These are phyloP conservation scores for Hirschioporus abietinus DNA, from an alignment of 768 basidiomycete species.

Conservation along the genomic window DNA sequence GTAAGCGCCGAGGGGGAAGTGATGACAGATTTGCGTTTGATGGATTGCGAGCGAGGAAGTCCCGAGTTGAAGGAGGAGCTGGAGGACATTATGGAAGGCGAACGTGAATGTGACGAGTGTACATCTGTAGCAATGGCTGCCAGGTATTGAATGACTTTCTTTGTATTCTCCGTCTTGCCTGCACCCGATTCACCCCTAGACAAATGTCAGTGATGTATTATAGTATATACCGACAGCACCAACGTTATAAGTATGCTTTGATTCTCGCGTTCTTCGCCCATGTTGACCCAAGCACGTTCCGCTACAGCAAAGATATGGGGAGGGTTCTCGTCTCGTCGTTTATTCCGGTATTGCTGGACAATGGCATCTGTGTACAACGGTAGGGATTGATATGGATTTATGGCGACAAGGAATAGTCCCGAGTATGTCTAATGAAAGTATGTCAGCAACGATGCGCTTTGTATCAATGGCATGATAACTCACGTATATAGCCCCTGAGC, in stretches of 20 bases:
- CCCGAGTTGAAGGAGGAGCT: conserved; percentile 40
- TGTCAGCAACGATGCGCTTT: not conserved
- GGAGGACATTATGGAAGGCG: conserved; percentile 53
- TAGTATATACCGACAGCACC: conserved; percentile 25
- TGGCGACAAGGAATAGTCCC: conserved; percentile 94
- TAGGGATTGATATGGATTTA: conserved; percentile 92
- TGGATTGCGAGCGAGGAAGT: conserved; percentile 61
- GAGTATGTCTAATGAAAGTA: conserved; percentile 71
- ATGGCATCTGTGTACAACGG: conserved; percentile 89
- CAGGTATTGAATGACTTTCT: conserved; percentile 99
- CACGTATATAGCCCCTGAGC: conserved; percentile 89
- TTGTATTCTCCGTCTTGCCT: conserved; percentile 98
- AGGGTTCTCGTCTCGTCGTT: conserved; percentile 81
- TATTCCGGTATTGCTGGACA: conserved; percentile 85
- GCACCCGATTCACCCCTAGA: conserved; percentile 95
- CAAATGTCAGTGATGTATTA: conserved; percentile 13
- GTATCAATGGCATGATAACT: conserved; percentile 25
- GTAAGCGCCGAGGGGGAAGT: conserved; percentile 46
- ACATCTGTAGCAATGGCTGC: conserved; percentile 91
- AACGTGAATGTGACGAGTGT: conserved; percentile 63
- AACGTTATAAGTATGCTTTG: conserved; percentile 98
- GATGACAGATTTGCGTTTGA: conserved; percentile 42
- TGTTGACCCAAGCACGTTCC: conserved; percentile 96
- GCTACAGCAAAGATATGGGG: conserved; percentile 98
- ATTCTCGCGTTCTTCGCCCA: conserved; percentile 95